A percentile compares a stretch with the other conserved stretches of the same genome.
Conservation (phyloP, 2,329 filamentous ascomycete genomes). For the Alternaria solani region DNA sequence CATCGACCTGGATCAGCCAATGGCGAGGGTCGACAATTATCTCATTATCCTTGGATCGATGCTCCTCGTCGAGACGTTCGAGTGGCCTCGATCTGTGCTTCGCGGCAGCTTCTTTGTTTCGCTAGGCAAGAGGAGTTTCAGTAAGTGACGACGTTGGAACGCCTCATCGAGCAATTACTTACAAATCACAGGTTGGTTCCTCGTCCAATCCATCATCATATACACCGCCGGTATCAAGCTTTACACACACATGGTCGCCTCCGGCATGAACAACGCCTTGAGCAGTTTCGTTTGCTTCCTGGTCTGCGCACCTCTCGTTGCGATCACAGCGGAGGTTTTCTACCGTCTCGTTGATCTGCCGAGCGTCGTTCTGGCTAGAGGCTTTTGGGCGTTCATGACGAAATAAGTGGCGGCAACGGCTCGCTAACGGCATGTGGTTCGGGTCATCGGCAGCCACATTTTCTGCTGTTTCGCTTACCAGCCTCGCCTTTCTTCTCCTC, state of each 20-base stretch:
- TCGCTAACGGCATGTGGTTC: neutral
- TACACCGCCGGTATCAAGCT: conserved; percentile 55
- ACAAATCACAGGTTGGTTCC: conserved; percentile 50
- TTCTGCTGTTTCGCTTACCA: neutral
- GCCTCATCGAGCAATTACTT: conserved; percentile 10
- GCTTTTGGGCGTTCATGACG: conserved; percentile 36
- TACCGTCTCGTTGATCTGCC: conserved; percentile 43
- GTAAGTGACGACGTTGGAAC: conserved; percentile 41
- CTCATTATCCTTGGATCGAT: conserved; percentile 55
- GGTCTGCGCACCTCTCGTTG: conserved; percentile 31
- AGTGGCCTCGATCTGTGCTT: conserved; percentile 48
- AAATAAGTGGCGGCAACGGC: conserved; percentile 17
- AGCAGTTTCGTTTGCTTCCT: conserved; percentile 36
- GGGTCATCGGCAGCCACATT: neutral
- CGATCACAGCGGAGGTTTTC: conserved; percentile 37
- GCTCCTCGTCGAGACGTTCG: conserved; percentile 53
- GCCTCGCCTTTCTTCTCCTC: neutral
- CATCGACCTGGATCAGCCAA: conserved; percentile 45
- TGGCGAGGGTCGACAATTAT: conserved; percentile 55
- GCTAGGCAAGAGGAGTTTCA: conserved; percentile 55
- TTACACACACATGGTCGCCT: conserved; percentile 51
- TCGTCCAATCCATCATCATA: conserved; percentile 53
- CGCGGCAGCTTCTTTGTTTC: conserved; percentile 46
- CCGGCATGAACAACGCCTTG: conserved; percentile 18
- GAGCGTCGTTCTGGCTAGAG: conserved; percentile 39